These are phyloP conservation scores for Trametes cubensis DNA, from an alignment of 768 basidiomycete species.

Conservation along the genomic window DNA sequence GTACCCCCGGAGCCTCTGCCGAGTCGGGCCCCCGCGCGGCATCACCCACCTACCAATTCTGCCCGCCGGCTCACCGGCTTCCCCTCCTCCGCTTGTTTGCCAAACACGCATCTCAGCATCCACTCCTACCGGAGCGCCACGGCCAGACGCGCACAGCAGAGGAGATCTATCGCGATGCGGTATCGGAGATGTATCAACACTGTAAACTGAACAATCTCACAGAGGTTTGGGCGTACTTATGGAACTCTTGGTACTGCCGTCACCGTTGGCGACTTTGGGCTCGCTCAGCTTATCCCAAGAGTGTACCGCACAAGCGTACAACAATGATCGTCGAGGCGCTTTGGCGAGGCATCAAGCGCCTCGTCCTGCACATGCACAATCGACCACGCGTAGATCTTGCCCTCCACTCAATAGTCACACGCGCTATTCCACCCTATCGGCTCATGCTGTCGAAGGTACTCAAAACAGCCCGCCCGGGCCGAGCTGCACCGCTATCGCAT, in stretches of 20 bases:
- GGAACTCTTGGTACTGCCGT: conserved; percentile 36
- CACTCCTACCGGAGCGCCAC: conserved; percentile 30
- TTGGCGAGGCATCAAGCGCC: background rate
- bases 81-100: conserved; percentile 33
- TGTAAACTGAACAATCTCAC: conserved; percentile 28
- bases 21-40: background rate
- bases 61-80: conserved; percentile 35
- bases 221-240: conserved; percentile 36
- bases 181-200: conserved; percentile 38
- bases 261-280: conserved; percentile 33
- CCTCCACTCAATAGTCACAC: background rate
- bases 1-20: too few relatives aligned
- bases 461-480: background rate
- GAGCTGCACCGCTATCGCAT: background rate
- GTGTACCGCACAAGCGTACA: conserved; percentile 2
- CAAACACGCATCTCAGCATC: conserved; percentile 37
- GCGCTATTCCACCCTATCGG: background rate
- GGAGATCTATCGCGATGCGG: conserved; percentile 33
- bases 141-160: conserved; percentile 18
- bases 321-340: background rate
- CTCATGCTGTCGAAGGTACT: background rate
- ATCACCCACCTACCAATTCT: conserved; percentile 27
- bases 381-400: background rate
- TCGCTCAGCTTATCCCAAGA: conserved; percentile 17
- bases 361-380: background rate